Base-by-base conservation (phyloP, 176 grass and related monocot genomes). In the Urochloa ruziziensis region DNA sequence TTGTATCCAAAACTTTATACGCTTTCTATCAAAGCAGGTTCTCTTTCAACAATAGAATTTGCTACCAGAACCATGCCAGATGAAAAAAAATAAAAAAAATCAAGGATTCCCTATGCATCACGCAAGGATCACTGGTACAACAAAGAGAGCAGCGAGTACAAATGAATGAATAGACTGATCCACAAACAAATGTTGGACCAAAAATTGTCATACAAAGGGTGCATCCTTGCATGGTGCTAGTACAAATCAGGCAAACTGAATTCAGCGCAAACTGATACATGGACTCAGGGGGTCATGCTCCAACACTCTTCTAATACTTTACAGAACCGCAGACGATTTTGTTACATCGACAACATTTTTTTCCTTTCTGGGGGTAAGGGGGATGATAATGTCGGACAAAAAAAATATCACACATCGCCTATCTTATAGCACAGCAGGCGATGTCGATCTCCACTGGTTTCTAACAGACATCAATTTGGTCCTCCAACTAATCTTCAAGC, bases 101-200 rank as follows among this genome's bases (percentile, higher is more conserved):
- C 43, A 66, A 49, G 15, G 5, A 23, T 66, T 36, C 13, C 62
- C 7, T 36, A 49, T 8, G 15, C 24, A 81, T 70, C 53, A 53
- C 25, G 27, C 7, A 40, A 49, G 32, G 30, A 24, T n/a, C 32
- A 11, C 10, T 34, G 19, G 10, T 34, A 80, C 56, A 59, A 10
- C 10, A 13, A 59, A 59, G 56, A 27, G 56, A 8, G 9, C 16
- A 3, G 46, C 3, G 28, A 68, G 48, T 49, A 79, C 28, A 86
- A 83, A 67, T 51, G 58, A 86, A 90, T 49, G 77, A 77, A 79
- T 86, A 83, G 66, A 72, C 56, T 86, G 46, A 86, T 86, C 78
- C 83, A 86, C 32, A 59, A 37, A 72, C 56, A 90, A 82, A 86
- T 43, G 64, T 40, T 60, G 66, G 84, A 74, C 58, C n/a, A 24